Evolutionary conservation across 164 flowering plant species (phyloP).

Genomic region (Aristolochia contorta): DNA sequence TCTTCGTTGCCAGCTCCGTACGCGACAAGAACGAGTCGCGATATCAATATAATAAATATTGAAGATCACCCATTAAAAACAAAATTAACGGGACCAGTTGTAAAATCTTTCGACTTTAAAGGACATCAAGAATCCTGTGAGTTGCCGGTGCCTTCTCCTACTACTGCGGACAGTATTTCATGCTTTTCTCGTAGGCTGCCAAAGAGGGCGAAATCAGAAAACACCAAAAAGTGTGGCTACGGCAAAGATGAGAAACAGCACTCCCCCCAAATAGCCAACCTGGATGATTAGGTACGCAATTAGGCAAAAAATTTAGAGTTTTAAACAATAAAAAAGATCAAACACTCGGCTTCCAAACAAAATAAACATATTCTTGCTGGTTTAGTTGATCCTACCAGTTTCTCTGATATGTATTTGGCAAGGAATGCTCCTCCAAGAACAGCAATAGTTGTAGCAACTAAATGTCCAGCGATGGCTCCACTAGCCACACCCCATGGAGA

Average conservation of each 20-base stretch:
- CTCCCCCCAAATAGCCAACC: slow-evolving; percentile 96
- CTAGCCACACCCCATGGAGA: slow-evolving; percentile 98
- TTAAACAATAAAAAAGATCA: neutral
- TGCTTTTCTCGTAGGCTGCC: neutral
- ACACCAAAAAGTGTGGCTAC: slow-evolving; percentile 85
- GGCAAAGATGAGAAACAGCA: slow-evolving; percentile 70
- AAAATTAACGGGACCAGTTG: no score
- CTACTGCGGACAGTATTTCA: no score
- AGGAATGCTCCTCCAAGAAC: slow-evolving; percentile 88
- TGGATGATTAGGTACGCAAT: slow-evolving; percentile 13
- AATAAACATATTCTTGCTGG: neutral
- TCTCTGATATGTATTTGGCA: slow-evolving; percentile 87
- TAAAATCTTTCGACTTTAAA: no score
- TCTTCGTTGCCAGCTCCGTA: no score
- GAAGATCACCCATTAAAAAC: no score
- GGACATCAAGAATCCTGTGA: no score
- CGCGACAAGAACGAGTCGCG: no score
- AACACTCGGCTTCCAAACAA: no score
- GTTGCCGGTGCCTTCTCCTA: no score
- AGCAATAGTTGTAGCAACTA: slow-evolving; percentile 74
- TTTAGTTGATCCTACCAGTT: slow-evolving; percentile 48
- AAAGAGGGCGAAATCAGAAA: slow-evolving; percentile 27
- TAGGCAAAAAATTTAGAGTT: no score
- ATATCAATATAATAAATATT: no score
- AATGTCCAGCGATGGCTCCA: slow-evolving; percentile 93